Conservation (phyloP, 176 grass and related monocot species). For the Oryza officinalis region DNA sequence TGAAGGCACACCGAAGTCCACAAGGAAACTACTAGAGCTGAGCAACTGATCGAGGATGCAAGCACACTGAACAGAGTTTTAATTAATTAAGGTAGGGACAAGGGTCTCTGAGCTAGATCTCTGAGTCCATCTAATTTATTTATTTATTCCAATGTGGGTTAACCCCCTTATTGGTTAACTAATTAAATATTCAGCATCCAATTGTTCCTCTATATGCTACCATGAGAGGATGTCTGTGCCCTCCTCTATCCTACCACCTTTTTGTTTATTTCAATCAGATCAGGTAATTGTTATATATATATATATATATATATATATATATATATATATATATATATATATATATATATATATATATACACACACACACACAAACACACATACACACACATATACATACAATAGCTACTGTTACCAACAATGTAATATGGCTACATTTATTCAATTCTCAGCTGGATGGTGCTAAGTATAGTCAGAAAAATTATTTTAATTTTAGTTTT, state of each 20-base stretch:
- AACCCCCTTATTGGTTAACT: conserved; percentile 14
- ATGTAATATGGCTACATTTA: not conserved
- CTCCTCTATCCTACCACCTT: conserved; percentile 1
- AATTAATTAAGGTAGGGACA: conserved; percentile 38
- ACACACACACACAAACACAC: too few species aligned
- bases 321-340: too few species aligned
- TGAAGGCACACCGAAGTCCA: conserved; percentile 35
- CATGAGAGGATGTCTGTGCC: conserved; percentile 44
- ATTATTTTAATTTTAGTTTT: not conserved
- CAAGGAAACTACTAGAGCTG: conserved; percentile 52
- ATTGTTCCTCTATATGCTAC: not conserved
- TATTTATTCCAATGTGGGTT: conserved; percentile 35
- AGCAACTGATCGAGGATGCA: conserved; percentile 24
- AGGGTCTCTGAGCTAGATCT: conserved; percentile 40
- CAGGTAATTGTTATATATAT: too few species aligned
- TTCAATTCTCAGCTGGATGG: not conserved
- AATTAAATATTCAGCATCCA: conserved; percentile 13
- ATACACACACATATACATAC: too few species aligned
- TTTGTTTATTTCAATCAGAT: conserved; percentile 1
- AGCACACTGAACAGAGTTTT: conserved; percentile 15
- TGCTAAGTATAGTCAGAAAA: not conserved
- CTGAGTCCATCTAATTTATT: conserved; percentile 34
- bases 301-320: too few species aligned
- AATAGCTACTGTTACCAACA: not conserved
- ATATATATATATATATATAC: too few species aligned